These are phyloP conservation scores for Rhodotorula babjevae DNA, from an alignment of 768 basidiomycete genomes.

Conservation along the genomic window DNA sequence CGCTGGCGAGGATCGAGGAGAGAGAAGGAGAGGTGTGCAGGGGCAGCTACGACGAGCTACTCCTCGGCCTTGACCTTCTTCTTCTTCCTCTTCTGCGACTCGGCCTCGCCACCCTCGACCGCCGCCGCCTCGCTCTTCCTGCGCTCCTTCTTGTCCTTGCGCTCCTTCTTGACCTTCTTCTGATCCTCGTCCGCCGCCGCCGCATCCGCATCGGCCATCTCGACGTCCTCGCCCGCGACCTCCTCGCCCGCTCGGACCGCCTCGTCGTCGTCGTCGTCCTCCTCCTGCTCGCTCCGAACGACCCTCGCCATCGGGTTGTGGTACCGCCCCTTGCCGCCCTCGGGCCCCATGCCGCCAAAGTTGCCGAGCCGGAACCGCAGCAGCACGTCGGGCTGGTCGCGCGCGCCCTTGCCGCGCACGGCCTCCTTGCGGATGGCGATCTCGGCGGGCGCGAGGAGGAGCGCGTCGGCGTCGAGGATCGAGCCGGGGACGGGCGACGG, in stretches of 20 bases:
- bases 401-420: not conserved
- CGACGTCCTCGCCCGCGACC: not conserved
- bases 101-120: not conserved
- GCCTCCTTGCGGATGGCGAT: conserved; percentile 10
- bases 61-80: conserved; percentile 9
- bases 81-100: conserved; percentile 6
- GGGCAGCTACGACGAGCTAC: not conserved
- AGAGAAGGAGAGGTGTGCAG: too few species aligned
- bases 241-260: not conserved
- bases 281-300: not conserved
- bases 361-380: conserved; percentile 21
- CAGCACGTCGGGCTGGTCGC: conserved; percentile 23
- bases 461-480: conserved; percentile 32
- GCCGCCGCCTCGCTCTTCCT: not conserved
- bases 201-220: not conserved
- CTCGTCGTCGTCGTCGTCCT: too few species aligned
- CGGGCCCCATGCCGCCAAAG: conserved; percentile 5
- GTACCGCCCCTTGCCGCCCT: conserved; percentile 21
- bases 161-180: conserved; percentile 7
- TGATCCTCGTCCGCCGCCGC: conserved; percentile 11
- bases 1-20: too few species aligned
- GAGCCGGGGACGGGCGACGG: conserved; percentile 39
- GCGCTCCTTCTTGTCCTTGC: conserved; percentile 12
- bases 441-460: conserved; percentile 10
- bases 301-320: not conserved